Base-by-base conservation (phyloP, 805 yeast species). In the Candida pini region DNA sequence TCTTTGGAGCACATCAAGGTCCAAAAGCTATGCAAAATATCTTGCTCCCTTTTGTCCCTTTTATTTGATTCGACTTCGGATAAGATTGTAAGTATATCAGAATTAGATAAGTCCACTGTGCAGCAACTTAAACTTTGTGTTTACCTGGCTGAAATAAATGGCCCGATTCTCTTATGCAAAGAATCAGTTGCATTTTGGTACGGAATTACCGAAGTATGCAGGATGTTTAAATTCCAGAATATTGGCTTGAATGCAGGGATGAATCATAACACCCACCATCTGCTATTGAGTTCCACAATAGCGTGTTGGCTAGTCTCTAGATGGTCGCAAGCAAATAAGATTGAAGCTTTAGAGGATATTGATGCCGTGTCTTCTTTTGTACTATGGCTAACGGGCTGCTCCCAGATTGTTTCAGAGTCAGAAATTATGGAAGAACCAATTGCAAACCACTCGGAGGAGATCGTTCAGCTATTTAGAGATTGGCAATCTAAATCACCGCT, bases 121-220 rank as follows among this genome's bases (percentile, higher is more conserved):
- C 70, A 64, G 28, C 73, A 71, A 40, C 53, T 78, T 21, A 71
- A 69, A 27, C 70, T 69, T 19, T 34, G 76, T 2, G 56, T 72
- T 30, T 81, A 78, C 24, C 49, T 71, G 5, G 59, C 83, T 0
- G 81, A 74, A 29, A 59, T 78, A 1, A 73, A 71, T 51, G 90
- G 90, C 0, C 90, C 92, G 2, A 48, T 56, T 1, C 17, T 42
- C 1, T 34, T 78, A 1, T 62, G 68, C 30, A 58, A 68, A 28
- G 73, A 68, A 31, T 60, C 81, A 4, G 56, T 75, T 19, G 43
- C 50, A 10, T 73, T 81, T 41, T 81, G 89, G 89, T 54, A 62
- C 33, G 44, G 62, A 1, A 42, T 72, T 3, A 53, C 65, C 12
- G 49, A 51, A 3, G 47, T 69, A 8, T 62, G 71, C 13, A 58